Base-by-base conservation (phyloP, 495 filamentous ascomycete genomes). In the Hyaloscypha finlandica region DNA sequence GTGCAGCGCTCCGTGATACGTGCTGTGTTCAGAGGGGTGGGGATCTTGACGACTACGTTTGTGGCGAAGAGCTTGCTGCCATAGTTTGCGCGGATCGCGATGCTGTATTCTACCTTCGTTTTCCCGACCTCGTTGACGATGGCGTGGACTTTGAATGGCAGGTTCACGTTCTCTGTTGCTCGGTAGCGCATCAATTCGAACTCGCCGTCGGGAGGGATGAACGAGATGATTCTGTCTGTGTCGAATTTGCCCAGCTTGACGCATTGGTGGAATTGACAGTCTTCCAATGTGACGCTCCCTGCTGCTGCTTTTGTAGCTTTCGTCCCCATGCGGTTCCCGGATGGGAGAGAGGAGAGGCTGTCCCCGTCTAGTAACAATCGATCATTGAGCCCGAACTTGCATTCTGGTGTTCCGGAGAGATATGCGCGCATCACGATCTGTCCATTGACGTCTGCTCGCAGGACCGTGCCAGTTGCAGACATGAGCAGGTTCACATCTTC, bases 181-280 rank as follows among this genome's bases (percentile, higher is more conserved):
- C 96, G 92, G 80, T 99, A 99, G 25, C 93, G 90, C 96, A 99
- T 99, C 64, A 99, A 85, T 81, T 99, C 96, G 78, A 99, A 99
- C 73, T 97, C 94, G 68, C 96, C 96, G 79, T 99, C 96, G 31
- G 96, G 96, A 42, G 96, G 96, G 39, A 99, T 88, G 78, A 99
- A 99, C 29, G 90, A 94, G 78, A 99, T 99, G 76, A 96, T 99
- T 60, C 96, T 88, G 77, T 99, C 96, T 1, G 91, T 90, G 80
- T 98, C 95, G 76, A 99, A 99, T 74, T 93, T 96, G 39, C 93
- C 93, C 31, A 99, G 84, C 79, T 97, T 97, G 64, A 99, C 96
- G 79, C 96, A 99, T 80, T 99, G 96, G 78, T 99, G 96, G 81
- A 99, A 97, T 74, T 98, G 95, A 75, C 96, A 98, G 77, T 99